Conservation (phyloP, 306 rosid genomes). For the Trifolium fragiferum region DNA sequence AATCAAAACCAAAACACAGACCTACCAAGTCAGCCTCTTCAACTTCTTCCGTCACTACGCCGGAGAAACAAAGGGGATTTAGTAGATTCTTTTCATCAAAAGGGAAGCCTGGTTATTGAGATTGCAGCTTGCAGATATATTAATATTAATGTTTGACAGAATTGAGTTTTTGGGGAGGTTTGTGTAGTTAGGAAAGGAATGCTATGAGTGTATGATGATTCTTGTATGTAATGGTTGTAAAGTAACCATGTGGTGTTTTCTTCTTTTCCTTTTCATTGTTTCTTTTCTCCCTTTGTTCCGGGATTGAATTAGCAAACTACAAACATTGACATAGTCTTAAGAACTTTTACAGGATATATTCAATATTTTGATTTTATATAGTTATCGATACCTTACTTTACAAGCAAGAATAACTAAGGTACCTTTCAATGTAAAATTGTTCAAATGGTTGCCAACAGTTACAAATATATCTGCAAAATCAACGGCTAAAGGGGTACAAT, state of each 20-base stretch:
- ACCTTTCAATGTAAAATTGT: neutral
- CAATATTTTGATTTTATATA: slow-evolving; percentile 40
- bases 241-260: slow-evolving; percentile 65
- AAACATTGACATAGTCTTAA: slow-evolving; percentile 48
- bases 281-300: slow-evolving; percentile 42
- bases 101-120: slow-evolving; percentile 69
- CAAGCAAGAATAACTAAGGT: slow-evolving; percentile 3
- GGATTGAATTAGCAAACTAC: slow-evolving; percentile 50
- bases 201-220: slow-evolving; percentile 51
- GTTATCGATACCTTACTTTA: neutral
- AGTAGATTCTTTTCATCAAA: slow-evolving; percentile 96
- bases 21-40: slow-evolving; percentile 79
- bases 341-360: slow-evolving; percentile 53
- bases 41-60: slow-evolving; percentile 74
- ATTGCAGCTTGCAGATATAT: slow-evolving; percentile 47
- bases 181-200: slow-evolving; percentile 49
- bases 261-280: slow-evolving; percentile 29
- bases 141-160: slow-evolving; percentile 42
- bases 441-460: neutral
- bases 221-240: slow-evolving; percentile 79
- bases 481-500: neutral
- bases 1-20: slow-evolving; percentile 71
- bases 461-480: neutral
- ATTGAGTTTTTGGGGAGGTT: slow-evolving; percentile 53
- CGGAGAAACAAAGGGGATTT: slow-evolving; percentile 89